Evolutionary conservation across 305 asterid species (phyloP), one percentile per base, ranked within the genome.

Genomic region (Rubia tinctorum): DNA sequence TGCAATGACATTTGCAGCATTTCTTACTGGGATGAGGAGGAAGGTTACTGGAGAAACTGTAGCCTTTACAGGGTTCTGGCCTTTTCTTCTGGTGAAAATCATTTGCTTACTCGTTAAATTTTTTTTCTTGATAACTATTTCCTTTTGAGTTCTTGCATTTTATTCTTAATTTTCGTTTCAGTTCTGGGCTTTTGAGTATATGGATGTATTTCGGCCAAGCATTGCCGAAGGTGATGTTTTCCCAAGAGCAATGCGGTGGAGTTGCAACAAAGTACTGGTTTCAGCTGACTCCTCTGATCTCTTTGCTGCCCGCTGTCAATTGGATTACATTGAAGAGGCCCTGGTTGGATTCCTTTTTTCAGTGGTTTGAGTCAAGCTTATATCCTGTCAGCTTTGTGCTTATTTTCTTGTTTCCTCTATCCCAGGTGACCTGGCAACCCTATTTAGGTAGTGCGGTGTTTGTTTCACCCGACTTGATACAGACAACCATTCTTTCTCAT

Each of bases 31-130:
- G 71, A 73, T 73, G 76, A 63, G 76, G 61, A 73, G 76, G 51
- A 73, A 73, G 59, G 71, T 73, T 58, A 63, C 76, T 63, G 76
- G 76, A 73, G 76, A 73, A 58, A 73, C 76, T 11, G 76, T 64
- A 63, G 63, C 76, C 40, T 73, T 73, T 30, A 73, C 76, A 12
- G 71, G 76, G 53, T 73, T 73, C 53, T 73, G 76, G 76, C 75
- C 75, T 44, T 72, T 72, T 72, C 75, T 72, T 45, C 59, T 72
- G 75, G 69, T 61, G 53, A 60, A 23, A 8, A 23, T 60, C 69
- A 15, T 25, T 25, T 49, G 12, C 8, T 59, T 23, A 7, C 20
- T 60, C 15, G 22, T 59, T 58, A 56, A 39, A 68, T 22, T 10
- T 2, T n/a, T 61, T 13, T 47, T 22, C 13, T 64, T 30, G 56